Evolutionary conservation across 306 rosid genomes (phyloP).

Genomic region (Casuarina glauca): DNA sequence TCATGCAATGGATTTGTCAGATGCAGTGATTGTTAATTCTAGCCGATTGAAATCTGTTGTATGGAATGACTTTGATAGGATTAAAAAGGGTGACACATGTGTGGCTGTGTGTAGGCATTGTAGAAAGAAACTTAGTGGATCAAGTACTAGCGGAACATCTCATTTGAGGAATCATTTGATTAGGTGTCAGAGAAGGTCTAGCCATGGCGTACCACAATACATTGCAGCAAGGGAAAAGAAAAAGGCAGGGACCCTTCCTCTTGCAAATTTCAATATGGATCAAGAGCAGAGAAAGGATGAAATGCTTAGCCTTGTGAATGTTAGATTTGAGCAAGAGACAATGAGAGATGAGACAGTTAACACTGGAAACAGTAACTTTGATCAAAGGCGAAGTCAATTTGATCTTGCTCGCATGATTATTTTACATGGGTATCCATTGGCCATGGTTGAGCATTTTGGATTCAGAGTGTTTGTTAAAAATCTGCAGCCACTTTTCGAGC

Average conservation of each 20-base stretch:
- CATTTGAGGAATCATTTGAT: conserved; percentile 94
- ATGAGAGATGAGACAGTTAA: conserved; percentile 63
- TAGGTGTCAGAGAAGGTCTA: conserved; percentile 88
- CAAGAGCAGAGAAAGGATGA: conserved; percentile 81
- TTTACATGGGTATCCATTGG: conserved; percentile 93
- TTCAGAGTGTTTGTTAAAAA: conserved; percentile 88
- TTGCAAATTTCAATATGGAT: conserved; percentile 61
- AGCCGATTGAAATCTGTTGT: conserved; percentile 93
- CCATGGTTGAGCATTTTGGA: conserved; percentile 94
- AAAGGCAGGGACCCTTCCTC: conserved; percentile 69
- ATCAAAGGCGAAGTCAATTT: conserved; percentile 84
- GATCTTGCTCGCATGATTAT: conserved; percentile 99
- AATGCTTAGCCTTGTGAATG: conserved; percentile 68
- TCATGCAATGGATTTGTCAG: conserved; percentile 85
- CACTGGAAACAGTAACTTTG: conserved; percentile 59
- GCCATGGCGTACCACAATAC: conserved; percentile 63
- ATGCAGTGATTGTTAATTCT: conserved; percentile 82
- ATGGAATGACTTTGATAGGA: conserved; percentile 98
- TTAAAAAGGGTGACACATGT: conserved; percentile 87
- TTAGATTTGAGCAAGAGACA: conserved; percentile 85
- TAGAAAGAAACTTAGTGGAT: conserved; percentile 96
- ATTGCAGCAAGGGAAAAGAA: conserved; percentile 79
- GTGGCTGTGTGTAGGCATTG: conserved; percentile 96
- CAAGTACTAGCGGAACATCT: conserved; percentile 98
- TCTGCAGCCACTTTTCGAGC: conserved; percentile 94